A percentile compares a stretch with the other conserved stretches of the same genome.
These are phyloP conservation scores for Xerocomus potaroensis DNA, from an alignment of 768 basidiomycete genomes.

Conservation along the genomic window DNA sequence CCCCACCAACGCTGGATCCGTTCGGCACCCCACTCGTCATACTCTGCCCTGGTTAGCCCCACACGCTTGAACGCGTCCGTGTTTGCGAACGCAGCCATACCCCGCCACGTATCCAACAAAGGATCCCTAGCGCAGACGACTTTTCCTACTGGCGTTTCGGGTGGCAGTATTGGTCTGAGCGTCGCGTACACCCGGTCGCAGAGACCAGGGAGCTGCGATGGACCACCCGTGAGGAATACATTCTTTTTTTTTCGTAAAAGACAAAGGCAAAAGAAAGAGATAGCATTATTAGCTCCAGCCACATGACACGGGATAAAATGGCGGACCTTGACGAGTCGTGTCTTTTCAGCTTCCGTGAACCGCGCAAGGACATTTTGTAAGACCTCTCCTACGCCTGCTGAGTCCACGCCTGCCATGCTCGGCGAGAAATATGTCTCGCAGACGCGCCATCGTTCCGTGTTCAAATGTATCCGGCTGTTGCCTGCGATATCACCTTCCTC, in stretches of 20 bases:
- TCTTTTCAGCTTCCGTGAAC: conserved; percentile 65
- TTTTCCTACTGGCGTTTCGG: conserved; percentile 62
- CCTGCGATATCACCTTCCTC: conserved; percentile 72
- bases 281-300: neutral
- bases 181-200: conserved; percentile 60
- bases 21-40: conserved; percentile 88
- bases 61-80: conserved; percentile 51
- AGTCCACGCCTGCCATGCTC: conserved; percentile 91
- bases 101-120: conserved; percentile 79
- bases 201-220: conserved; percentile 72
- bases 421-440: conserved; percentile 94
- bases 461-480: conserved; percentile 77
- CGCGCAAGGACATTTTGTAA: conserved; percentile 76
- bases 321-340: conserved; percentile 69
- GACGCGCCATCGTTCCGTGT: conserved; percentile 84
- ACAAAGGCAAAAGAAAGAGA: neutral
- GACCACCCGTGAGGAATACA: conserved; percentile 83
- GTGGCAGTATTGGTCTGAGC: conserved; percentile 82
- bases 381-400: conserved; percentile 91
- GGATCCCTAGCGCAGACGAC: conserved; percentile 65
- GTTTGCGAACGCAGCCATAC: conserved; percentile 77
- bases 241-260: too few species aligned
- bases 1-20: conserved; percentile 89
- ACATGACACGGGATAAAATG: neutral
- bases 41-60: conserved; percentile 73